A percentile compares a stretch with the other conserved stretches of the same genome.
phyloP scores from a whole-genome alignment of 306 rosid genomes.

The Psophocarpus tetragonolobus region DNA sequence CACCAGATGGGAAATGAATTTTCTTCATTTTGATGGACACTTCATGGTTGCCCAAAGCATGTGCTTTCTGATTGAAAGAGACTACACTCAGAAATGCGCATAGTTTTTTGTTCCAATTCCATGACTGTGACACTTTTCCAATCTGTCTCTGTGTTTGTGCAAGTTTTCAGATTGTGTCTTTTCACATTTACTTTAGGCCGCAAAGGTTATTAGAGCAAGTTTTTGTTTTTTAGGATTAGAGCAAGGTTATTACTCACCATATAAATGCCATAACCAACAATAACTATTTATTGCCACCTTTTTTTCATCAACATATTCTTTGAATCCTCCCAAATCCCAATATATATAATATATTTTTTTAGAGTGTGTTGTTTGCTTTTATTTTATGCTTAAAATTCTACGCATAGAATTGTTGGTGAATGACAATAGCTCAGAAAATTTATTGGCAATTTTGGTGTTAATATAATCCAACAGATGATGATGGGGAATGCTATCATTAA shows the following conservation, averaged over 20 bases:
- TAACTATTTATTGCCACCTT: neutral
- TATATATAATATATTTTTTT: neutral
- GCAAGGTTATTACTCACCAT: neutral
- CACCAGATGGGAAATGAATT: constrained; percentile 23
- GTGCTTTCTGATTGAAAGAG: constrained; percentile 36
- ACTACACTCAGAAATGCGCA: constrained; percentile 36
- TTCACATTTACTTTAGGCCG: constrained; percentile 40
- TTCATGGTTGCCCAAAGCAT: constrained; percentile 43
- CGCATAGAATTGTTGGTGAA: neutral
- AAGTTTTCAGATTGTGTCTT: constrained; percentile 11
- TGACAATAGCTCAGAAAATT: neutral
- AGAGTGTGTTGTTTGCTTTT: neutral
- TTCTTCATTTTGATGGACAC: constrained; percentile 21
- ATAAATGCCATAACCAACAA: neutral
- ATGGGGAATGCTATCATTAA: neutral
- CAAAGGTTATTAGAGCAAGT: constrained; percentile 2
- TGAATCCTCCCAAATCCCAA: neutral
- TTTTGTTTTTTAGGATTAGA: too few relatives aligned
- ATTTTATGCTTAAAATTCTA: neutral
- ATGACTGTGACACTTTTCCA: constrained; percentile 36
- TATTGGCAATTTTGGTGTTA: neutral
- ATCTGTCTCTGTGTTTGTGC: constrained; percentile 42
- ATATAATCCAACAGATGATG: neutral
- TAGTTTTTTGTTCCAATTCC: constrained; percentile 53
- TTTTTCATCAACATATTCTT: neutral